Base-by-base conservation (phyloP, 2,329 filamentous ascomycete species). In the Trichoderma hamatum region DNA sequence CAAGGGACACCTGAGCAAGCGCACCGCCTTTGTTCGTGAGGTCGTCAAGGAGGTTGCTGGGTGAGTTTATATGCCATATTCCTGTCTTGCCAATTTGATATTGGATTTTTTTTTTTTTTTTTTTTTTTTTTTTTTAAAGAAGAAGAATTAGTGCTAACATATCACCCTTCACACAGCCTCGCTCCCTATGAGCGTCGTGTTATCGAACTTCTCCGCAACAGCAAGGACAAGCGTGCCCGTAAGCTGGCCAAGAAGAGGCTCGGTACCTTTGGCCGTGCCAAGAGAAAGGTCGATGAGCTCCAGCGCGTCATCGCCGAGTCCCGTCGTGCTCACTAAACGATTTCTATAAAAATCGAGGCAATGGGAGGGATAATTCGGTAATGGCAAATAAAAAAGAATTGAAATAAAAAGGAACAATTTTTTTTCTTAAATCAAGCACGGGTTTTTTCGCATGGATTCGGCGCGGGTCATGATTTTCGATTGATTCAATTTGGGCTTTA, bases 231-330 rank as follows among this genome's bases (percentile, higher is more conserved):
- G 93, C 93, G 95, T 85, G 95, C 95, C 80, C 90, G 95, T 79
- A 97, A 97, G 91, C 92, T 97, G 81, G 95, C 95, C 80, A 98
- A 98, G 94, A 97, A 97, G 92, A 91, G 95, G 92, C 94, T 99
- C 88, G 96, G 96, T 83, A 98, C 96, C 78, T 98, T 98, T 85
- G 92, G 93, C 81, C 95, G 96, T 84, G 95, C 95, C 81, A 99
- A 99, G 95, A 91, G 89, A 83, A 99, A 99, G 95, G 96, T 99
- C 77, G 96, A 99, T 83, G 95, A 98, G 88, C 93, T 99, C 86
- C 93, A 94, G 86, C 90, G 93, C 80, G 92, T 99, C 84, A 99
- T 99, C 82, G 93, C 95, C 80, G 96, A 98, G 88, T 91, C 94
- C 82, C 94, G 95, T 85, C 84, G 86, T 78, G 80, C 83, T 76